Evolutionary conservation across 768 basidiomycete genomes (phyloP).

Genomic region (Tylopilus vinaceipallidus): DNA sequence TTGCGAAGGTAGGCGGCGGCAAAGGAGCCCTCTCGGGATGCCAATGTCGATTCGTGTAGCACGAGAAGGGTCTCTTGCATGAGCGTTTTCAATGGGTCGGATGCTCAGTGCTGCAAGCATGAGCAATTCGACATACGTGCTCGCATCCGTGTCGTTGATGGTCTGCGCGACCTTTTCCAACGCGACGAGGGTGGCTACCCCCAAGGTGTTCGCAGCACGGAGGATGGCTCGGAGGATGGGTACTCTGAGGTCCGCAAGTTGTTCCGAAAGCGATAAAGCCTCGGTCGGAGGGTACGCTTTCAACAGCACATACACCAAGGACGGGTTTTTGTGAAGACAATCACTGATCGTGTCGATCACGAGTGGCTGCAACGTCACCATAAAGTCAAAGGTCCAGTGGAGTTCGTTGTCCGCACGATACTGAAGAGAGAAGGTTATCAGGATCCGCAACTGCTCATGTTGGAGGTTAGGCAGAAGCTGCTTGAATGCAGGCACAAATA

Average conservation of each 20-base stretch:
- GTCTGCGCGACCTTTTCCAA: conserved; percentile 51
- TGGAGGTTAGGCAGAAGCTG: conserved; percentile 22
- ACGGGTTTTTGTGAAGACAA: conserved; percentile 52
- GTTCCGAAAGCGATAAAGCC: conserved; percentile 31
- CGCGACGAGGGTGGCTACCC: conserved; percentile 56
- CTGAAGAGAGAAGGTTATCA: conserved; percentile 31
- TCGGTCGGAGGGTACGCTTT: conserved; percentile 47
- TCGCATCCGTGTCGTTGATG: conserved; percentile 40
- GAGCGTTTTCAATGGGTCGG: conserved; percentile 46
- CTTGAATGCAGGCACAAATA: conserved; percentile 31
- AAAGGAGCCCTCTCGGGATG: conserved; percentile 20
- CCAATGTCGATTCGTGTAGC: conserved; percentile 46
- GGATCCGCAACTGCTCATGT: conserved; percentile 14
- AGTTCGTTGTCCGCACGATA: conserved; percentile 55
- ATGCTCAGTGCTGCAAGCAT: conserved; percentile 51
- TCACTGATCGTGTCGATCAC: conserved; percentile 31
- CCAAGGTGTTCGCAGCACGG: conserved; percentile 51
- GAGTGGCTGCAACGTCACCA: conserved; percentile 29
- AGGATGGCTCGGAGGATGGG: conserved; percentile 48
- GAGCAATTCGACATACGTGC: conserved; percentile 51
- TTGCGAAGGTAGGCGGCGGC: conserved; percentile 48
- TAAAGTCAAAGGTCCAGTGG: conserved; percentile 47
- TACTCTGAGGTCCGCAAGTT: conserved; percentile 25
- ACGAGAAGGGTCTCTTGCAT: conserved; percentile 62
- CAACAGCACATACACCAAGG: conserved; percentile 53